Percentiles rank a stretch among this genome's conserved stretches.
These are phyloP conservation scores for Phlebiopsis gigantea DNA, from an alignment of 768 basidiomycete species.

Conservation along the genomic window DNA sequence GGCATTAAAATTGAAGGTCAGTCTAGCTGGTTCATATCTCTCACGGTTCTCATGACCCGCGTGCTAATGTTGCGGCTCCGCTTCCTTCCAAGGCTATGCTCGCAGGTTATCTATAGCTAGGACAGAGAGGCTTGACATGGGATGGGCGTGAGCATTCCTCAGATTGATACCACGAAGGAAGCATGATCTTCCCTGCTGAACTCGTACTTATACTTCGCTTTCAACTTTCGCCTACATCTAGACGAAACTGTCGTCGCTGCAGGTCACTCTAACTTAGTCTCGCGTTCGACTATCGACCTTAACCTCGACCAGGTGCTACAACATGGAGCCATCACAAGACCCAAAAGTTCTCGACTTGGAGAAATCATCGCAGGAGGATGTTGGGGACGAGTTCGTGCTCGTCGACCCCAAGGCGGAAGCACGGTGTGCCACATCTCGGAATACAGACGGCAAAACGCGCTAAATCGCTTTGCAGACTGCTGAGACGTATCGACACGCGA, in stretches of 20 bases:
- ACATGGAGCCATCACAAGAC: neutral
- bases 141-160: neutral
- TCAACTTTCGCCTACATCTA: neutral
- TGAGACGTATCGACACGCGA: conserved; percentile 25
- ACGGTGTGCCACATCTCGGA: neutral
- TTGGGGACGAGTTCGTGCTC: neutral
- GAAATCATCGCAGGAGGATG: neutral
- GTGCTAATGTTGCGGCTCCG: neutral
- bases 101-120: neutral
- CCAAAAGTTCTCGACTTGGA: neutral
- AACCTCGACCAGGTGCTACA: neutral
- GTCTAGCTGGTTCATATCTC: neutral
- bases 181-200: neutral
- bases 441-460: conserved; percentile 40
- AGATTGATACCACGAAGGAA: neutral
- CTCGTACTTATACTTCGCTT: neutral
- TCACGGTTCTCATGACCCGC: neutral
- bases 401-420: neutral
- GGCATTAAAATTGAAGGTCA: neutral
- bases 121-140: neutral
- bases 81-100: neutral
- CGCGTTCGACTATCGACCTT: neutral
- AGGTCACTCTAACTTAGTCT: neutral
- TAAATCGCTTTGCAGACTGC: neutral
- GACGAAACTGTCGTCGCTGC: neutral